Evolutionary conservation across 345 rosid species (phyloP).

Genomic region (Syzygium aromaticum): DNA sequence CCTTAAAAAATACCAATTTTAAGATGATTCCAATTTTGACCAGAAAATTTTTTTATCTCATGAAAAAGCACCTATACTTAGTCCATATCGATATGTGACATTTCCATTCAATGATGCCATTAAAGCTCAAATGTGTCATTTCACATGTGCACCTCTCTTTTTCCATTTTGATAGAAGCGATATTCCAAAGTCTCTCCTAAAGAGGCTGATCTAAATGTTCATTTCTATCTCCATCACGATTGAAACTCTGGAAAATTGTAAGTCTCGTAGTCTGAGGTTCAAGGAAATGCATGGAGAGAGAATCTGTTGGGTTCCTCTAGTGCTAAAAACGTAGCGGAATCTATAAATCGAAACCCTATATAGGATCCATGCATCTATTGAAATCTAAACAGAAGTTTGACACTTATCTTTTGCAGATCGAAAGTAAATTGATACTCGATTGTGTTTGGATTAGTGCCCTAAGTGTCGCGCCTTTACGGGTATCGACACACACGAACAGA

Average conservation of each 20-base stretch:
- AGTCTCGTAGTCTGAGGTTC: background rate
- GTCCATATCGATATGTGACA: background rate
- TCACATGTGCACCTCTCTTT: accelerated
- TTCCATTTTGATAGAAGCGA: background rate
- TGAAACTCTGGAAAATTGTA: background rate
- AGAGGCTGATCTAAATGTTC: background rate
- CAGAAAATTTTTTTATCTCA: background rate
- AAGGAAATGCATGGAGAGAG: background rate
- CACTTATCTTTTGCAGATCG: too few relatives aligned
- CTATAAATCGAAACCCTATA: too few relatives aligned
- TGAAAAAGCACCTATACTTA: background rate
- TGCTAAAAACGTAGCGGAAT: too few relatives aligned
- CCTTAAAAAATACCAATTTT: background rate
- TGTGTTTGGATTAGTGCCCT: too few relatives aligned
- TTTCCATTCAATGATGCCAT: background rate
- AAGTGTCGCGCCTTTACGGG: too few relatives aligned
- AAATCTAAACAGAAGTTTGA: too few relatives aligned
- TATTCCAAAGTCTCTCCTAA: background rate
- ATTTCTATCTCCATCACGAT: background rate
- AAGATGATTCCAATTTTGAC: background rate
- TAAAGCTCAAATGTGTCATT: background rate
- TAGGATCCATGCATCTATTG: too few relatives aligned
- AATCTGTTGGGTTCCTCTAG: too few relatives aligned
- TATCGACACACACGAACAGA: too few relatives aligned
- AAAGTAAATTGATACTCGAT: too few relatives aligned